These are phyloP conservation scores for Scheffersomyces amazonensis DNA, from an alignment of 805 yeast genomes.

Conservation along the genomic window DNA sequence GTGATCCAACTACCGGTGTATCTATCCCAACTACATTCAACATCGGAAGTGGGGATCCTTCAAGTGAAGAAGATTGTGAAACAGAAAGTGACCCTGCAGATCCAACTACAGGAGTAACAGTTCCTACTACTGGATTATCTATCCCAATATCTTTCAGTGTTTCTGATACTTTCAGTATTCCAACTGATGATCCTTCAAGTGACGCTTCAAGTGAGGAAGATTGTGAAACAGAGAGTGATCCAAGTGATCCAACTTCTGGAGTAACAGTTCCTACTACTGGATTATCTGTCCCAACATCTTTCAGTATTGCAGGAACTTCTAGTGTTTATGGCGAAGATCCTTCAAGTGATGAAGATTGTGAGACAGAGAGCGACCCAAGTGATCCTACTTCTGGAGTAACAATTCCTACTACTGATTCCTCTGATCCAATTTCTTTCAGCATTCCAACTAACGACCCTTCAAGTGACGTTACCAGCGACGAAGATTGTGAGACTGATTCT, in stretches of 20 bases:
- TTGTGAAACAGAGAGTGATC: conserved; percentile 7
- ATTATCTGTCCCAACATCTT: background rate
- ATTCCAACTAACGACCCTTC: background rate
- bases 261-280: background rate
- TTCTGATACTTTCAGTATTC: background rate
- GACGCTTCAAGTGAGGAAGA: conserved; percentile 10
- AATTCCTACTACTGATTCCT: background rate
- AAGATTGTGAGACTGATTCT: conserved; percentile 8
- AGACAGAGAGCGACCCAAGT: conserved; percentile 1
- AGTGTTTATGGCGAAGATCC: background rate
- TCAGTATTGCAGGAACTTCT: background rate
- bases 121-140: conserved; percentile 2
- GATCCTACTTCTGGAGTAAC: background rate
- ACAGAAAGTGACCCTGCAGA: conserved; percentile 5
- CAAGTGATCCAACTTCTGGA: conserved; percentile 1
- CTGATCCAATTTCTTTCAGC: too few relatives aligned
- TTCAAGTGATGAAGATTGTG: conserved; percentile 2
- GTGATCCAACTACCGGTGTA: background rate
- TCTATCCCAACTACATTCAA: background rate
- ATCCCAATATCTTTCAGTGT: background rate
- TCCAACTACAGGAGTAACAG: background rate
- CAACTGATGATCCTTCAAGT: conserved; percentile 1
- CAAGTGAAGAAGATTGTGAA: conserved; percentile 11
- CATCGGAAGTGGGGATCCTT: too few relatives aligned
- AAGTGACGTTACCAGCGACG: conserved; percentile 3